Percentiles rank a stretch among this genome's conserved stretches.
phyloP scores from a whole-genome alignment of 257 asterid species.

The Nicotiana otophora region DNA sequence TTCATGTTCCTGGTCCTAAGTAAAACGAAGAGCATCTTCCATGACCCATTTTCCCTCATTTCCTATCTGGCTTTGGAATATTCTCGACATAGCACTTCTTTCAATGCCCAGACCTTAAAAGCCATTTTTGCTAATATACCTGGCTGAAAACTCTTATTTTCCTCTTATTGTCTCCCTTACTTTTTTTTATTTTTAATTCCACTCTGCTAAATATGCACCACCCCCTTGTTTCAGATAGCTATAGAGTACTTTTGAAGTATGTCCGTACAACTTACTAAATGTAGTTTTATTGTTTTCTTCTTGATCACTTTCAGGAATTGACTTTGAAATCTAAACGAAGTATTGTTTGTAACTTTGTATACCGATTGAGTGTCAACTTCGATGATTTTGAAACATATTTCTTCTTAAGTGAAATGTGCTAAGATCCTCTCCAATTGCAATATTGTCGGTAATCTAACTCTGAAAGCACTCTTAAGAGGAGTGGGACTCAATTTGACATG shows the following conservation, averaged over 20 bases:
- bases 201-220: not conserved
- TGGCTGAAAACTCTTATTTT: not conserved
- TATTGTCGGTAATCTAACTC: not conserved
- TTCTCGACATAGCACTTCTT: not conserved
- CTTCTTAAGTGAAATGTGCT: not conserved
- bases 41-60: not conserved
- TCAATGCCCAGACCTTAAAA: not conserved
- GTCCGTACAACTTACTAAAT: not conserved
- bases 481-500: not conserved
- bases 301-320: not conserved
- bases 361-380: slow-evolving; percentile 1
- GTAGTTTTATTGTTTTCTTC: not conserved
- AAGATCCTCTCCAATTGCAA: not conserved
- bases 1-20: not conserved
- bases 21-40: not conserved
- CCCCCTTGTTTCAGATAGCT: not conserved
- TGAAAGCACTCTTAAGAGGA: not conserved
- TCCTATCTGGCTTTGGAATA: not conserved
- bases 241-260: not conserved
- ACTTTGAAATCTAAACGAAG: not conserved
- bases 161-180: not conserved
- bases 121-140: not conserved
- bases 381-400: not conserved
- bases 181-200: not conserved
- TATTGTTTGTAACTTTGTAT: not conserved